Evolutionary conservation across 768 basidiomycete genomes (phyloP), one percentile per base, ranked within the genome.

Genomic region (Podaxis sp.): DNA sequence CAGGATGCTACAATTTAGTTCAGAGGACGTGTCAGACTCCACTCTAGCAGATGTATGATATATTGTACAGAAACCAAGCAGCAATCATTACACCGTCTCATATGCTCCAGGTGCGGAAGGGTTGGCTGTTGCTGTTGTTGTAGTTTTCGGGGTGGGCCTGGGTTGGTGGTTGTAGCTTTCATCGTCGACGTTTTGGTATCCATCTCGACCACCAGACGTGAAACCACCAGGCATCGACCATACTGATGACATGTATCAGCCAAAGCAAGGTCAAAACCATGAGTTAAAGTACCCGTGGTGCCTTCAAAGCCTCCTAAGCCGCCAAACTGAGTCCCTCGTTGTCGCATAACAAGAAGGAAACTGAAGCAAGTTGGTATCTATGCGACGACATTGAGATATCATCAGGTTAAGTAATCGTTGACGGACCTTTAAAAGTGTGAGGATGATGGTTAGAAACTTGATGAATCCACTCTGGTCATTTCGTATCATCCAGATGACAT

Each of bases 211-310:
- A 38, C 73, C 67, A 4, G 85, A 83, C 0, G 86, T 85, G 66
- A 89, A 87, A 1, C 87, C 87, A 13, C 88, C 89, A 3, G 89
- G 89, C 89, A 90, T 90, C 20, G 88, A 83, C 89, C 89, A 90
- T 15, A 90, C 89, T 90, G 62, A 30, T 56, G n/a, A 11, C 57
- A 26, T 6, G 40, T 66, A 15, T 58, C 15, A 48, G 57, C 8
- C 38, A 22, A 40, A 62, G 60, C 66, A 11, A 61, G 58, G 50
- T 22, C 59, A 44, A 30, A 7, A 30, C n/a, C 28, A 40, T 36
- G n/a, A 3, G 59, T 33, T 37, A 36, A 67, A 74, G 30, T 66
- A 84, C 89, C 84, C 20, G 88, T 87, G 24, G 86, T 81, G 5
- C 87, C 86, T 64, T 72, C 76, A 38, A 75, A 69, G 1, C 78